Conservation (phyloP, 192 early-diverging fungal species). For the Phycomyces blakesleeanus region DNA sequence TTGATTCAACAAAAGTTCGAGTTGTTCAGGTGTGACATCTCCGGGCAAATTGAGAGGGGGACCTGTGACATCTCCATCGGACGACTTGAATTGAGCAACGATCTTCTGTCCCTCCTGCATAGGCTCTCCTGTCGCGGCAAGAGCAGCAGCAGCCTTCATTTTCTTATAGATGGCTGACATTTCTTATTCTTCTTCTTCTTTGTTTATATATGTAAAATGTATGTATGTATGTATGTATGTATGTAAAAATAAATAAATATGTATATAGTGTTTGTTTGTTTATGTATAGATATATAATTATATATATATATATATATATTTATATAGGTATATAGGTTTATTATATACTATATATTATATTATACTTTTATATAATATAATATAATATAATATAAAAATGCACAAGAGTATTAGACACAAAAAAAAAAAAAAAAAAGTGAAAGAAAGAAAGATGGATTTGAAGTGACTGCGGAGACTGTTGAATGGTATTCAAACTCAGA, state of each 20-base stretch:
- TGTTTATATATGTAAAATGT: background rate
- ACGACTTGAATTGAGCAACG: slow-evolving; percentile 79
- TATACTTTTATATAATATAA: too few relatives aligned
- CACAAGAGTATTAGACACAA: background rate
- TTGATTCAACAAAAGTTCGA: slow-evolving; percentile 86
- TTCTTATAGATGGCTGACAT: slow-evolving; percentile 24
- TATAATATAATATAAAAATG: too few relatives aligned
- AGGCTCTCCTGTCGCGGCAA: slow-evolving; percentile 6
- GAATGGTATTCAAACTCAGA: background rate
- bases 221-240: too few relatives aligned
- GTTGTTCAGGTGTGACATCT: slow-evolving; percentile 79
- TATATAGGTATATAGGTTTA: too few relatives aligned
- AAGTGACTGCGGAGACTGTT: slow-evolving; percentile 2
- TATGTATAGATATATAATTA: too few relatives aligned
- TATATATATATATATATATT: too few relatives aligned
- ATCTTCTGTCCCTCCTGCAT: slow-evolving; percentile 51
- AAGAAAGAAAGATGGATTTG: background rate
- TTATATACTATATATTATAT: too few relatives aligned
- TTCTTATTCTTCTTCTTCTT: background rate
- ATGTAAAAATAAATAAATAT: too few relatives aligned
- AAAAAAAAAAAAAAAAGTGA: background rate
- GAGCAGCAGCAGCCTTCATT: slow-evolving; percentile 22
- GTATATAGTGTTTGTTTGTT: too few relatives aligned
- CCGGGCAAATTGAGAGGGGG: slow-evolving; percentile 88
- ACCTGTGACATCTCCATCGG: slow-evolving; percentile 73